Base-by-base conservation (phyloP, 805 yeast genomes). In the Metschnikowia similis region DNA sequence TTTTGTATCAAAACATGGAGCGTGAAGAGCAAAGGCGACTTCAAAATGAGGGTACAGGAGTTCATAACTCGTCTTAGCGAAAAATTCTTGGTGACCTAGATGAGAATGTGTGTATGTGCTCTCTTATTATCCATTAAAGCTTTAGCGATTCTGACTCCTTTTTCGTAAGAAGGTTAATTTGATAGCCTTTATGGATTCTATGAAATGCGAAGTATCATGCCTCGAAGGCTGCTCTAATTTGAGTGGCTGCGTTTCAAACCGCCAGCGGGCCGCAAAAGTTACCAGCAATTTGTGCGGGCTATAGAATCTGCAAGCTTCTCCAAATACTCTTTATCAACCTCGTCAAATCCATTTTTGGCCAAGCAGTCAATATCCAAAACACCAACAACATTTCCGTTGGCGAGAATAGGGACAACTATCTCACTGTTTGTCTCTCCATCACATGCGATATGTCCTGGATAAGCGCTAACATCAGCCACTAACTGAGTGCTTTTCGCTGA, bases 381-480 rank as follows among this genome's bases (percentile, higher is more conserved):
- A 6, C 94, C 98, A 16, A 79, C 59, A 1, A 83, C 69, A 13
- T 60, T 60, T 2, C 69, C 66, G 28, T 64, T 64, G 0, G 82
- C 60, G 2, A 66, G 34, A 6, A 91, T 80, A 0, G 98, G 98
- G 1, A 92, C 91, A 17, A 94, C 98, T 30, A 92, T 87, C 63
- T 92, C 99, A 65, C 96, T 87, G 55, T 85, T 79, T 0, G 98
- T 92, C 51, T 84, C 96, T 0, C 96, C 96, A 69, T 94, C 99
- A 69, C 99, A 92, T 0, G 98, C 98, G 56, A 92, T 94, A 64
- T 92, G 98, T 1, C 96, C 96, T 0, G 96, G 96, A 59, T 82
- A 89, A 57, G 78, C 65, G 17, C 85, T 75, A 2, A 92, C 98
- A 64, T 92, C 81, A 1, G 77, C 74, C 9, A 92, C 97, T 6